Base-by-base conservation (phyloP, 2,329 filamentous ascomycete genomes). In the Westerdykella ornata region DNA sequence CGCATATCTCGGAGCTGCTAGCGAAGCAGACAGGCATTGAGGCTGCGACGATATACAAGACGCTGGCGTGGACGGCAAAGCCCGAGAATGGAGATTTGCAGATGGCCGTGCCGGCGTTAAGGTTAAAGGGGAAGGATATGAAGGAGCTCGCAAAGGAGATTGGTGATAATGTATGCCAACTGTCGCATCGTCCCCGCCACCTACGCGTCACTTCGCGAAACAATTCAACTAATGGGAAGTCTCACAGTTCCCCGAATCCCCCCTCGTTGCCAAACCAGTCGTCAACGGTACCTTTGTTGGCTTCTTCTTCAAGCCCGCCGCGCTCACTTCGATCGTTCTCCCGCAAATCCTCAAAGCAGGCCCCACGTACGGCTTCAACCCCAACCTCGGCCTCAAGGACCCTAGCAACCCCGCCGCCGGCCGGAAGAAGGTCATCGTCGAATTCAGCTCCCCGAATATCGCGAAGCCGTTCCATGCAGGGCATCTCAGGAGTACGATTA, bases 401-500 rank as follows among this genome's bases (percentile, higher is more conserved):
- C 73, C 76, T 29, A 68, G 72, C 16, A 75, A 86, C 57, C 73
- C 78, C 6, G 73, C 70, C 38, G 71, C 75, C 44, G 80, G 76
- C 47, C 72, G 72, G 54, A 86, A 86, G 72, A 77, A 75, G 55
- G 74, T 82, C 34, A 77, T 92, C 38, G 77, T 92, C 54, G 86
- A 92, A 59, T 92, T 90, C 66, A 88, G 83, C 6, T 88, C 84
- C 6, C 86, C 87, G 38, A 92, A 92, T 63, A 88, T 92, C 45
- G 86, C 86, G 35, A 90, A 90, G 68, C 85, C 82, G 16, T 88
- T 88, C 66, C 44, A 48, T 57, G 82, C 81, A 16, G 81, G 81
- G 5, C 84, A 89, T 68, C 70, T 88, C 52, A 75, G 84, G 54
- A 85, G 81, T 56, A 88, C 84, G 38, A 85, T 88, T 49, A 84